phyloP scores from a whole-genome alignment of 2,329 filamentous ascomycete species.

The Colletotrichum incanum region DNA sequence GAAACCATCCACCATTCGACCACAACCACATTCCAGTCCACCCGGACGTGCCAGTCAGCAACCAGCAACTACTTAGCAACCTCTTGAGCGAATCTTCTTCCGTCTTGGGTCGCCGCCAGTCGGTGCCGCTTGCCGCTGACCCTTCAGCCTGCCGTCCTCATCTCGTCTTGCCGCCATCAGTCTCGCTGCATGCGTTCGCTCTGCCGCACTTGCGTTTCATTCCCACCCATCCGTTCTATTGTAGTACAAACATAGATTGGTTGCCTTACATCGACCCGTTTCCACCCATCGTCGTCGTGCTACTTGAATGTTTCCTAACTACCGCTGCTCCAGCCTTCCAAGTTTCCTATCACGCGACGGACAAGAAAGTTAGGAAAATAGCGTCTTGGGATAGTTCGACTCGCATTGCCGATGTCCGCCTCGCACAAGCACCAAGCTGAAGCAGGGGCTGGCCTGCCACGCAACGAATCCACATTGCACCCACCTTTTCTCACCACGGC shows the following conservation, averaged over 20 bases:
- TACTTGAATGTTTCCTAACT: background rate
- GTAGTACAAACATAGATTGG: conserved; percentile 14
- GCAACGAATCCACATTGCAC: conserved; percentile 18
- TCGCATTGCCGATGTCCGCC: conserved; percentile 38
- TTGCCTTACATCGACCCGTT: background rate
- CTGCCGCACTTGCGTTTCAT: conserved; percentile 2
- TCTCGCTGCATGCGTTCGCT: conserved; percentile 23
- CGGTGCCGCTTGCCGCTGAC: background rate
- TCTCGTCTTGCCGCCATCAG: conserved; percentile 10
- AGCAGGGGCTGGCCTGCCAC: conserved; percentile 37
- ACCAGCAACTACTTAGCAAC: background rate
- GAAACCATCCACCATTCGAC: conserved; percentile 21
- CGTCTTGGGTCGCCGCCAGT: background rate
- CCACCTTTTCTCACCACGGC: conserved; percentile 30
- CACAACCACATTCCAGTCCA: background rate
- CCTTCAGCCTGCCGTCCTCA: conserved; percentile 12
- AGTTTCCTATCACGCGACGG: background rate
- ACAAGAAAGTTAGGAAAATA: background rate
- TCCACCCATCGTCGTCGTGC: background rate
- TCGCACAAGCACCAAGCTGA: conserved; percentile 5
- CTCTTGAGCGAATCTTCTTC: background rate
- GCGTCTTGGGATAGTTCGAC: conserved; percentile 7
- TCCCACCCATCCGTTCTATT: background rate
- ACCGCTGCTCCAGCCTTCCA: background rate
- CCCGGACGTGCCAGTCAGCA: background rate